Evolutionary conservation across 768 basidiomycete genomes (phyloP), one percentile per base, ranked within the genome.

Genomic region (Phaeotremella fagi): DNA sequence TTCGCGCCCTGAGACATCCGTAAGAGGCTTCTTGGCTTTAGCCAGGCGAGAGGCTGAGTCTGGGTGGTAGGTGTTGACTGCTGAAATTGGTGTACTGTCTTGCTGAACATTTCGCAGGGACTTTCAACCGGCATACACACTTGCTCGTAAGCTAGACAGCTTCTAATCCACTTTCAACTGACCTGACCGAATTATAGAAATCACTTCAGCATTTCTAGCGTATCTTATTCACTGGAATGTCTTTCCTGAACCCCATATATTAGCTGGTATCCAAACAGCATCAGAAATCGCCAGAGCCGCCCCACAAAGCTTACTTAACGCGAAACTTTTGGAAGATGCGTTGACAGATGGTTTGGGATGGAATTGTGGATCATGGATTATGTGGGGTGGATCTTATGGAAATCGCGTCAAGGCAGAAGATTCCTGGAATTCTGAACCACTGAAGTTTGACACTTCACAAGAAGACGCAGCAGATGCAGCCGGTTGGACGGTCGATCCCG

Each of bases 21-120:
- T 70, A 7, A 57, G 68, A 20, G 65, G 68, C n/a, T 59, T 70
- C 42, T 52, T 70, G 33, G 65, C 68, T 26, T 43, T 70, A 11
- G 62, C 63, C 12, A 44, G 68, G 12, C 55, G 57, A 43, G 65
- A 66, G 27, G 61, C 63, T 0, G 61, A 63, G 35, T 50, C 58
- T 2, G 58, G 54, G 38, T 63, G 61, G 61, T 59, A 29, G 33
- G 57, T 24, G 9, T 33, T 20, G 6, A 25, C 14, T 27, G 36
- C n/a, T n/a, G n/a, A n/a, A n/a, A n/a, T n/a, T n/a, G n/a, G n/a
- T n/a, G n/a, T 24, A 37, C 48, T 37, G 6, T 9, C 29, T 44
- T 12, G 53, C 53, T 37, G 45, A 27, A n/a, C 22, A 24, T 47
- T 26, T 14, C 22, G n/a, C 36, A 70, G 68, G 68, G 54, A 64